A percentile compares a stretch with the other conserved stretches of the same genome.
Conservation (phyloP, 169 alveolate genomes). For the Plasmodium berghei region DNA sequence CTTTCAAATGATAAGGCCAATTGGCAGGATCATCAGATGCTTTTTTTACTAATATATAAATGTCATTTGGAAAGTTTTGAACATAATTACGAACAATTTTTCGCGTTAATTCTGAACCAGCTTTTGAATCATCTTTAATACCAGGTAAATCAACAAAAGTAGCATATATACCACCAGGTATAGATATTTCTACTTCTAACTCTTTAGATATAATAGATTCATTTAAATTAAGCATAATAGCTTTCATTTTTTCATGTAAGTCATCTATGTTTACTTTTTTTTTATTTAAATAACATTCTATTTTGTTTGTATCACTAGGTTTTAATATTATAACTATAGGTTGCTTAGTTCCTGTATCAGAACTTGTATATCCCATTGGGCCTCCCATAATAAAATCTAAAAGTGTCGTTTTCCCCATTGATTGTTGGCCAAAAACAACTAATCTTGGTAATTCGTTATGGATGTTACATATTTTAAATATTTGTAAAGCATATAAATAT, state of each 20-base stretch:
- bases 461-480: slow-evolving; percentile 88
- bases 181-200: slow-evolving; percentile 89
- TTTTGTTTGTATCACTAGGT: slow-evolving; percentile 82
- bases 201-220: slow-evolving; percentile 85
- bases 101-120: slow-evolving; percentile 90
- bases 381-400: slow-evolving; percentile 93
- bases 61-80: slow-evolving; percentile 90
- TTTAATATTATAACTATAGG: slow-evolving; percentile 89
- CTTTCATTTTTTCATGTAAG: slow-evolving; percentile 89
- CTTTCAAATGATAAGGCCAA: slow-evolving; percentile 92
- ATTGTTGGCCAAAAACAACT: slow-evolving; percentile 93
- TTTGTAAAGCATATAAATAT: slow-evolving; percentile 88
- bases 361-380: slow-evolving; percentile 91
- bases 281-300: slow-evolving; percentile 66
- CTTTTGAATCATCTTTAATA: slow-evolving; percentile 91
- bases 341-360: slow-evolving; percentile 93
- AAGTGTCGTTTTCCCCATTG: slow-evolving; percentile 93
- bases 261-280: slow-evolving; percentile 79
- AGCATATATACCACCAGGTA: slow-evolving; percentile 91
- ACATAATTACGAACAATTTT: slow-evolving; percentile 90
- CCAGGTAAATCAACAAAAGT: slow-evolving; percentile 93
- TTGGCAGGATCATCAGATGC: slow-evolving; percentile 93
- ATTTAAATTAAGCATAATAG: slow-evolving; percentile 84
- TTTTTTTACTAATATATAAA: slow-evolving; percentile 89
- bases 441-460: slow-evolving; percentile 92